A percentile compares a stretch with the other conserved stretches of the same genome.
Conservation (phyloP, 2,329 filamentous ascomycete genomes). For the Leptodontidium sp. region DNA sequence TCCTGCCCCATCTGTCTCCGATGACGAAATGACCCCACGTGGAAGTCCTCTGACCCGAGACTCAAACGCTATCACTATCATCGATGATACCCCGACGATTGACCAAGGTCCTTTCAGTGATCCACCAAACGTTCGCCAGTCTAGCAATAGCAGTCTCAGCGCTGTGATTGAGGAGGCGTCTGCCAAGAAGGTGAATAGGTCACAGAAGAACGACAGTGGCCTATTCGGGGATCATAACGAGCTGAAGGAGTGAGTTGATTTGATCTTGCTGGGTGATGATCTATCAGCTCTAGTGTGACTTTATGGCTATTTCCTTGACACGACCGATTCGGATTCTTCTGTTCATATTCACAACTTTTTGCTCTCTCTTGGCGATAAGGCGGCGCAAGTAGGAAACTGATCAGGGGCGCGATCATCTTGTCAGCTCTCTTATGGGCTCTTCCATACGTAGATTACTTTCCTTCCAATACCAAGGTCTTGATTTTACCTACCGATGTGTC, state of each 20-base stretch:
- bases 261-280: constrained; percentile 29
- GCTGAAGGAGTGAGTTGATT: constrained; percentile 53
- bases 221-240: constrained; percentile 68
- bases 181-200: constrained; percentile 27
- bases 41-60: constrained; percentile 46
- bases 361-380: constrained; percentile 27
- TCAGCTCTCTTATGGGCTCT: neutral
- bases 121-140: constrained; percentile 52
- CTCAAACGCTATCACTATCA: constrained; percentile 57
- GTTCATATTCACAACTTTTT: constrained; percentile 36
- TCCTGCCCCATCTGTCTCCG: constrained; percentile 15
- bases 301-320: constrained; percentile 21
- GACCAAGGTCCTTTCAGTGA: constrained; percentile 69
- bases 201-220: constrained; percentile 51
- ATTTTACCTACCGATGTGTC: neutral
- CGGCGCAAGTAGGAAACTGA: constrained; percentile 32
- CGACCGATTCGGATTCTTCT: constrained; percentile 38
- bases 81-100: constrained; percentile 58
- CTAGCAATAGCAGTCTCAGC: constrained; percentile 58
- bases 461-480: constrained; percentile 11
- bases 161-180: constrained; percentile 64
- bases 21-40: constrained; percentile 30
- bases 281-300: constrained; percentile 18
- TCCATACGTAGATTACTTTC: constrained; percentile 12
- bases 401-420: constrained; percentile 5